Conservation (phyloP, 139 green algal species). For the Chlamydomonas schloesseri region DNA sequence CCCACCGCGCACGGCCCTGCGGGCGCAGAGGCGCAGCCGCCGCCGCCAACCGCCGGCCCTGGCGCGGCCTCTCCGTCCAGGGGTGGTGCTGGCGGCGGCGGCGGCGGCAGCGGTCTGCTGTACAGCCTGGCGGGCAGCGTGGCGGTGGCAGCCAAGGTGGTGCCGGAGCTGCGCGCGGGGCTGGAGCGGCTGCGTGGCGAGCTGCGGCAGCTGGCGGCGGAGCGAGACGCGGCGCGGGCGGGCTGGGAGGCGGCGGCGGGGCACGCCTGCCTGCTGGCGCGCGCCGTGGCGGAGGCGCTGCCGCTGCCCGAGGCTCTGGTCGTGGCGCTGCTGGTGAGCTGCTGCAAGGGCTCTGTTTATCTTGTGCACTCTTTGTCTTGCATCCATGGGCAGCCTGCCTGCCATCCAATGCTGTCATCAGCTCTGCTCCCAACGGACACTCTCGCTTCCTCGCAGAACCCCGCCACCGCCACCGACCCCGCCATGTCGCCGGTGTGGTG, state of each 20-base stretch:
- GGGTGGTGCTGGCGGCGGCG: not conserved
- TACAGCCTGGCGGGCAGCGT: not conserved
- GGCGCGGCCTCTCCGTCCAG: not conserved
- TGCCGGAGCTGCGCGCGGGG: constrained; percentile 23
- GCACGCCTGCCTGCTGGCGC: not conserved
- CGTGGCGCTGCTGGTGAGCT: constrained; percentile 8
- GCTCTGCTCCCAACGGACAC: too few species aligned
- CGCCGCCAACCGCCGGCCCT: not conserved
- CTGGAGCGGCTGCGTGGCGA: constrained; percentile 10
- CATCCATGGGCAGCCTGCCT: too few species aligned
- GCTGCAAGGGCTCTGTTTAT: not conserved
- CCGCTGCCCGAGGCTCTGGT: constrained; percentile 25
- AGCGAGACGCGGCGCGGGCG: constrained; percentile 1
- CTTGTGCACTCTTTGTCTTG: not conserved
- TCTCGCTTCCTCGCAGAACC: constrained; percentile 14
- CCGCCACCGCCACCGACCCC: not conserved
- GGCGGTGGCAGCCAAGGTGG: not conserved
- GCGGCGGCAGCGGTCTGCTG: too few species aligned
- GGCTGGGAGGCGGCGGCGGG: not conserved
- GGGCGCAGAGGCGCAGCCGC: not conserved
- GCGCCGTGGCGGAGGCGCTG: constrained; percentile 7
- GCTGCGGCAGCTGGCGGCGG: not conserved
- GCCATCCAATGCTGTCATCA: too few species aligned
- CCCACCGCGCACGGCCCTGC: not conserved
- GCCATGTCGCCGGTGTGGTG: not conserved